Percentiles rank a stretch among this genome's conserved stretches.
Conservation (phyloP, 805 yeast species). For the Scheffersomyces ergatensis region DNA sequence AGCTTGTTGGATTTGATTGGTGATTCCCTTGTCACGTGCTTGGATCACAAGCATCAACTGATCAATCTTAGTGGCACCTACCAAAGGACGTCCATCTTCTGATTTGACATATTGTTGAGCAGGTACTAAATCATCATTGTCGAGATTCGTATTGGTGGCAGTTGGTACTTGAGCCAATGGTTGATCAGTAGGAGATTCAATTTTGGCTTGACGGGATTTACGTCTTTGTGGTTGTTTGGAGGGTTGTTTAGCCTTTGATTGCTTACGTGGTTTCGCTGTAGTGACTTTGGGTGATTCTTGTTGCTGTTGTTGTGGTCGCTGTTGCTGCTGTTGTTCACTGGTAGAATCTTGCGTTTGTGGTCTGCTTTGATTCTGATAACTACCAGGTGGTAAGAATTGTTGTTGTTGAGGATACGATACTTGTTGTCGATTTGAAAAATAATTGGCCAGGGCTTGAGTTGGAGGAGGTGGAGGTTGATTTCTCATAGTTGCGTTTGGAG, state of each 20-base stretch:
- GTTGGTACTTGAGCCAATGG: neutral
- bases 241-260: constrained; percentile 10
- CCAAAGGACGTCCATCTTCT: constrained; percentile 65
- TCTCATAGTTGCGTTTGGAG: constrained; percentile 3
- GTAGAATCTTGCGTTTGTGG: constrained; percentile 6
- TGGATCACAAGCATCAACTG: constrained; percentile 88
- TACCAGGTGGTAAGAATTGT: constrained; percentile 5
- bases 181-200: neutral
- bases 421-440: constrained; percentile 10
- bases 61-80: constrained; percentile 89
- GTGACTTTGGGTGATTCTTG: neutral
- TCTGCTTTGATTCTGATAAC: constrained; percentile 9
- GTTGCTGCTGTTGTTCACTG: neutral
- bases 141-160: neutral
- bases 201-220: constrained; percentile 1
- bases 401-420: constrained; percentile 8
- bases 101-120: constrained; percentile 45
- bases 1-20: constrained; percentile 60
- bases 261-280: constrained; percentile 5
- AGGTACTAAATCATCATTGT: constrained; percentile 27
- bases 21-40: constrained; percentile 76
- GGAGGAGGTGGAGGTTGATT: constrained; percentile 2
- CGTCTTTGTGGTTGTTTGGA: constrained; percentile 9
- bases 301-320: constrained; percentile 6
- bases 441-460: constrained; percentile 10